These are phyloP conservation scores for Gynostemma pentaphyllum DNA, from an alignment of 306 rosid genomes.

Conservation along the genomic window DNA sequence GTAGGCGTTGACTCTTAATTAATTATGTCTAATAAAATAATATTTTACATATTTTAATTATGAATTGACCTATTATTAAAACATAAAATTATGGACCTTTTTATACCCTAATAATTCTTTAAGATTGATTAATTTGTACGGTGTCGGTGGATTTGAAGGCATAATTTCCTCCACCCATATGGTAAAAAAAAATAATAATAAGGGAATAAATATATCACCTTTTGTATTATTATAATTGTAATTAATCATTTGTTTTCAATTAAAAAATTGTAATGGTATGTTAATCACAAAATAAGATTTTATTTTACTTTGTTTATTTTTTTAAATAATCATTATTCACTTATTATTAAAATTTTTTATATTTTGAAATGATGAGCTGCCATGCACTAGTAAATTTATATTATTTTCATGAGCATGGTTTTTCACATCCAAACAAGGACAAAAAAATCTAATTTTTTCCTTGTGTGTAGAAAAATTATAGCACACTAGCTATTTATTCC, in stretches of 20 bases:
- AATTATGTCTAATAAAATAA: background rate
- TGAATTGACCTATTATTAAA: background rate
- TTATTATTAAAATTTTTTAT: too few species aligned
- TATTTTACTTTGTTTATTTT: too few species aligned
- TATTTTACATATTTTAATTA: background rate
- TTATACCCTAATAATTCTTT: background rate
- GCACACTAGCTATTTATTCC: too few species aligned
- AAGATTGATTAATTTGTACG: background rate
- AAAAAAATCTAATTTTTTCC: too few species aligned
- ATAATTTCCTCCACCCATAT: background rate
- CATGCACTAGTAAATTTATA: too few species aligned
- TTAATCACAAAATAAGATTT: too few species aligned
- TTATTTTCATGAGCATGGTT: too few species aligned
- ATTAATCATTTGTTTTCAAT: background rate
- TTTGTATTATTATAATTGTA: background rate
- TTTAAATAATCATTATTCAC: too few species aligned
- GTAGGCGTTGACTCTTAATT: background rate
- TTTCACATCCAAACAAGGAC: too few species aligned
- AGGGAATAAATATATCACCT: background rate
- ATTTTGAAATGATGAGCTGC: too few species aligned
- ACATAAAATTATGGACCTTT: background rate
- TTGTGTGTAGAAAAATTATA: too few species aligned
- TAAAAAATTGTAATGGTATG: background rate
- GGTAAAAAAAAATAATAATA: background rate
- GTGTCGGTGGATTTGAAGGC: conserved; percentile 3